Evolutionary conservation across 306 rosid species (phyloP), one percentile per base, ranked within the genome.

Genomic region (Arachis stenosperma): DNA sequence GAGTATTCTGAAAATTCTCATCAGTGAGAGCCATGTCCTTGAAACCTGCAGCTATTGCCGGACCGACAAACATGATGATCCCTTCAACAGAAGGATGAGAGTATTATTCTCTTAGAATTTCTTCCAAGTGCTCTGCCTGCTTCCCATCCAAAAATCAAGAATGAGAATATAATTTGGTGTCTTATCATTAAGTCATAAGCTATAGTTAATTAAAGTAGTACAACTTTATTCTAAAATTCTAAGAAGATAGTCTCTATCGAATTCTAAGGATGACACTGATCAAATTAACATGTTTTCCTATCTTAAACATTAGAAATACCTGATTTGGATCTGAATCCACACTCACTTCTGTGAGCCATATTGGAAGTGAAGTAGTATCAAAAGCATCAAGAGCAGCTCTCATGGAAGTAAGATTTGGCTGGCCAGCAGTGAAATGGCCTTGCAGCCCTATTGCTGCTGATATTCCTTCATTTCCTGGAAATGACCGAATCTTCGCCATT

Each of bases 301-400:
- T 60, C 29, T 76, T 42, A 54, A 37, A 57, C 43, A 52, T 57
- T 54, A 56, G 43, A 70, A 47, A 30, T 80, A 90, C 97, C 89
- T 85, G 90, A 75, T 81, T 70, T 42, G 83, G 83, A 71, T 60
- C 77, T 12, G 56, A 43, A 13, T 33, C 74, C 29, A 83, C 61
- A 52, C 75, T 73, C 14, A 81, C 87, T 87, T 90, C 97, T 15
- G 97, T 90, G 71, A 88, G 90, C 97, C 94, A 88, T 40, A 90
- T 78, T 68, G 97, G 90, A 40, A 82, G 69, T 63, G 81, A 80
- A 53, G 84, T 54, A 37, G 83, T 27, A 53, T 75, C 92, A 50
- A 90, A 85, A 67, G 69, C 40, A 76, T 88, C 92, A 29, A 88
- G 67, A 63, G 58, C 79, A 79, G 86, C 75, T 65, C 97, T 88